Base-by-base conservation (phyloP, 495 filamentous ascomycete genomes). In the Hypomontagnella submonticulosa region DNA sequence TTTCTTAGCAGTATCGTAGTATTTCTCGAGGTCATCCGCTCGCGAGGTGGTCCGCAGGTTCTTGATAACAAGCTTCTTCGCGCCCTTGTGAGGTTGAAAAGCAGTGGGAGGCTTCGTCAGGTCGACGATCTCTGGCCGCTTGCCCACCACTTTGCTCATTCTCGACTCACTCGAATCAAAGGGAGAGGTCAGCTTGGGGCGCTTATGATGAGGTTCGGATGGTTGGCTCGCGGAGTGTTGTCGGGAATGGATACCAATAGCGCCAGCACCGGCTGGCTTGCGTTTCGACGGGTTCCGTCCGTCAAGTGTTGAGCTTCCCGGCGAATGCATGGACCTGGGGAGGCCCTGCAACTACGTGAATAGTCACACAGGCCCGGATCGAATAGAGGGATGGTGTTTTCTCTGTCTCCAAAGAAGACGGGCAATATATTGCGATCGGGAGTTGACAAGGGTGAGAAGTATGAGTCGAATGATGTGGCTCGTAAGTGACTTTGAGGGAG, bases 61-160 rank as follows among this genome's bases (percentile, higher is more conserved):
- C 83, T 95, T 96, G 52, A 98, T 88, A 1, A 89, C 83, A 9
- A 99, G 83, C 76, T 88, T 93, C 78, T 90, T 92, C n/a, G 90
- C 82, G 16, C 90, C 90, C 4, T 74, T 74, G 59, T 85, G 81
- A 7, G 85, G 80, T 65, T 86, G 81, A 60, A 87, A 80, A 60
- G 73, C 75, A 12, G 75, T 58, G 2, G 47, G 49, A 52, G 66
- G 53, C 46, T 46, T 61, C 57, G 79, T 77, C 69, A 77, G 68
- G 67, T 80, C 76, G 51, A 77, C 70, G 20, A 75, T 34, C 60
- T 80, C 76, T 63, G 73, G 76, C 52, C 75, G 71, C 56, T 78
- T 81, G 61, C 76, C 77, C 50, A 72, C 61, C 37, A 69, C 67
- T 54, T 75, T 76, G 68, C 61, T 69, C 66, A 69, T 69, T 18